Percentiles rank a stretch among this genome's conserved stretches.
phyloP scores from a whole-genome alignment of 768 basidiomycete genomes.

The Chalciporus chontae region DNA sequence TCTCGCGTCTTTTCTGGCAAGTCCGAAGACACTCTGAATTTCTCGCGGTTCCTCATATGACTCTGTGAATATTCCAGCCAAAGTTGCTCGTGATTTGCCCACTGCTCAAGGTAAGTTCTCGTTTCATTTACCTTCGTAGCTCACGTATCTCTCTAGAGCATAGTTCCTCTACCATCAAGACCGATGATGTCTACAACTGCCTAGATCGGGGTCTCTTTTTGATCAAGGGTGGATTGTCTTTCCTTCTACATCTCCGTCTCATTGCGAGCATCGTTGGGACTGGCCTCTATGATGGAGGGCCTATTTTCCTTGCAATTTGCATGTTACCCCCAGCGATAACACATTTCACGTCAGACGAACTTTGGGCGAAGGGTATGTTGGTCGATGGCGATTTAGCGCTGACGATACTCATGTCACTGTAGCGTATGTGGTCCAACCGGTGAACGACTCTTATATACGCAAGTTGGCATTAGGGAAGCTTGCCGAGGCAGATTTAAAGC shows the following conservation, averaged over 20 bases:
- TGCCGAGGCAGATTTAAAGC: constrained; percentile 4
- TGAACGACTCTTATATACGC: constrained; percentile 19
- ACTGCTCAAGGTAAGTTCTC: constrained; percentile 19
- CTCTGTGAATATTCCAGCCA: constrained; percentile 6
- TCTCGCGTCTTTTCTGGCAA: constrained; percentile 20
- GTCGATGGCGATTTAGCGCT: not conserved
- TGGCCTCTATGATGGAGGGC: constrained; percentile 16
- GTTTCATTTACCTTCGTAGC: not conserved
- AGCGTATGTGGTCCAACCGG: constrained; percentile 19
- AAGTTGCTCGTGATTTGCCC: constrained; percentile 17
- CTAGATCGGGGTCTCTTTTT: constrained; percentile 11
- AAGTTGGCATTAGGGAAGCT: constrained; percentile 19
- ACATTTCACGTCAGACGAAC: not conserved
- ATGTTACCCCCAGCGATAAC: constrained; percentile 9
- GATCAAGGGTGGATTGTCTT: constrained; percentile 10
- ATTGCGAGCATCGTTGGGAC: constrained; percentile 15
- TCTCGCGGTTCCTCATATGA: not conserved
- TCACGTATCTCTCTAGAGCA: constrained; percentile 8
- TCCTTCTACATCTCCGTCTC: constrained; percentile 23
- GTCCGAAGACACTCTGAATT: not conserved
- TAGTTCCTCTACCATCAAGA: not conserved
- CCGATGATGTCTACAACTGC: constrained; percentile 5
- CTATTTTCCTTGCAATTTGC: constrained; percentile 20
- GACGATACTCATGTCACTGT: too few relatives aligned
- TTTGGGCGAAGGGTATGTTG: constrained; percentile 23